phyloP scores from a whole-genome alignment of 352 stramenopile species.

The Globisporangium paddicum region DNA sequence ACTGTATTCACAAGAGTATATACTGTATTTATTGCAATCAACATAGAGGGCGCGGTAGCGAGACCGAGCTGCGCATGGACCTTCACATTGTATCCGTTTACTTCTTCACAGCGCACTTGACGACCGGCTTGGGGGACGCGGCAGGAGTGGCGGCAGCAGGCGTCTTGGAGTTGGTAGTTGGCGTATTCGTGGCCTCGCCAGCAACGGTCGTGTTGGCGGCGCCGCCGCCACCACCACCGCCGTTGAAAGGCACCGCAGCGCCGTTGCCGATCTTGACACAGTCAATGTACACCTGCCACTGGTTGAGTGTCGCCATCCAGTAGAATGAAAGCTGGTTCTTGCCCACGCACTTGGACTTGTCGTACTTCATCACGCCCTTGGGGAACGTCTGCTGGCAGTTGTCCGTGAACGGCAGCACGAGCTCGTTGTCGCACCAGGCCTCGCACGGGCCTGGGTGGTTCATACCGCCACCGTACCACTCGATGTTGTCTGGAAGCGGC shows the following conservation, averaged over 20 bases:
- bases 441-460: conserved; percentile 6
- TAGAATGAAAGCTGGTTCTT: conserved; percentile 16
- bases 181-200: neutral
- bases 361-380: conserved; percentile 15
- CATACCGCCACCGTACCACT: conserved; percentile 1
- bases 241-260: neutral
- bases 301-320: conserved; percentile 15
- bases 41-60: too few relatives aligned
- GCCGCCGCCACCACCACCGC: neutral
- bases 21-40: too few relatives aligned
- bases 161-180: neutral
- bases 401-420: neutral
- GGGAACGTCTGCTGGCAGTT: conserved; percentile 7
- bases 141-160: neutral
- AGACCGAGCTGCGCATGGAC: neutral
- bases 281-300: conserved; percentile 18
- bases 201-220: neutral
- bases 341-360: conserved; percentile 19
- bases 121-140: neutral
- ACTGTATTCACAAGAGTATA: too few relatives aligned
- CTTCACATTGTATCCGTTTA: neutral
- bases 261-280: conserved; percentile 5
- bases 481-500: conserved; percentile 1
- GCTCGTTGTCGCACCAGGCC: conserved; percentile 6
- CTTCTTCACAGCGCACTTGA: neutral